Evolutionary conservation across 345 rosid genomes (phyloP), one percentile per base, ranked within the genome.

Genomic region (Excoecaria agallocha): DNA sequence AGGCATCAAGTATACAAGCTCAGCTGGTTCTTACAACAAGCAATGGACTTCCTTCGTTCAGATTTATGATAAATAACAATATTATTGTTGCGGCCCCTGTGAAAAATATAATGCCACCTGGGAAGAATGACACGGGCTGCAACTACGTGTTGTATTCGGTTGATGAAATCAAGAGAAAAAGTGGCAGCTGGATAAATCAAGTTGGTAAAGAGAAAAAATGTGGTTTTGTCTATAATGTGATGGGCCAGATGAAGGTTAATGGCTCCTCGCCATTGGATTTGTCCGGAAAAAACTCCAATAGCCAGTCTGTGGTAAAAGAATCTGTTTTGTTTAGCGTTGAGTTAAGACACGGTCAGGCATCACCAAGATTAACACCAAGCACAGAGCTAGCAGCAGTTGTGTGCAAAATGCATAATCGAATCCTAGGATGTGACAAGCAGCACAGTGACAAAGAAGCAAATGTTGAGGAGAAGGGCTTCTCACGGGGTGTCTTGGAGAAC

Each of bases 371-470:
- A 74, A 67, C 54, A n/a, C 75, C 76, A 13, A 78, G 68, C 38
- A 80, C 79, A 7, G 98, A 94, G 87, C 82, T 92, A 49, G 97
- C 95, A 20, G 97, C 95, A 19, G 76, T 83, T 56, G 82, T 88
- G 49, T 74, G 86, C 77, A 80, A 78, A 72, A 77, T 78, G 68
- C 78, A 82, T 22, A 71, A n/a, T 19, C 76, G 59, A 63, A 73
- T 11, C 60, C 57, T 22, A 11, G 81, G 52, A 84, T 52, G 25
- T 73, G 77, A 68, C 61, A 39, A 22, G 45, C 48, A n/a, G 71
- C 64, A 25, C 49, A 76, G 58, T 39, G 79, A 70, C 70, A 63
- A 72, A 69, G 68, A 41, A 43, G 64, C 10, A 60, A 22, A 62
- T 61, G 37, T 12, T 30, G 67, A 20, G 46, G 71, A 69, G 46